A percentile compares a stretch with the other conserved stretches of the same genome.
Conservation (phyloP, 2,329 filamentous ascomycete genomes). For the Botrytis galanthina region DNA sequence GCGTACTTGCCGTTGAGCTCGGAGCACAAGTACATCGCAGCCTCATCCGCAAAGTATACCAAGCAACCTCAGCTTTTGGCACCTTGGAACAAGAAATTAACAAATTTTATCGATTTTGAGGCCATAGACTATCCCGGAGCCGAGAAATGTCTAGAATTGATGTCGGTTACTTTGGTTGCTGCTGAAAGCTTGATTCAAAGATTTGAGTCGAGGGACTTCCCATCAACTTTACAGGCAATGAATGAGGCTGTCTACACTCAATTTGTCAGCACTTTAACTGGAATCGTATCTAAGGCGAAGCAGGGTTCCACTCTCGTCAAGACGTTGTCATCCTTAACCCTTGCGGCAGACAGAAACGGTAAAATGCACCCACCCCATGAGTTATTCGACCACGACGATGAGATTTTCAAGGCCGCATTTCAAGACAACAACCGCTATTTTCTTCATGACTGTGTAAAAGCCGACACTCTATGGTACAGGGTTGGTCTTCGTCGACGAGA, state of each 20-base stretch:
- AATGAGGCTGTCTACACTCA: not conserved
- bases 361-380: slow-evolving; percentile 24
- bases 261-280: not conserved
- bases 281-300: not conserved
- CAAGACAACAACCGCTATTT: slow-evolving; percentile 27
- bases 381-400: slow-evolving; percentile 33
- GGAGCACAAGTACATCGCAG: slow-evolving; percentile 6
- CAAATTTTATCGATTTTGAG: slow-evolving; percentile 26
- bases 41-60: slow-evolving; percentile 26
- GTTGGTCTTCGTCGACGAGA: slow-evolving; percentile 27
- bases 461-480: slow-evolving; percentile 26
- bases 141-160: not conserved
- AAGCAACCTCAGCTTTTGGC: slow-evolving; percentile 26
- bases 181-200: slow-evolving; percentile 20
- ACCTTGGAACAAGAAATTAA: slow-evolving; percentile 29
- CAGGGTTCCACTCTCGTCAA: not conserved
- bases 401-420: slow-evolving; percentile 35
- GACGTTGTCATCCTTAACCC: not conserved
- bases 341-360: slow-evolving; percentile 31
- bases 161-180: not conserved
- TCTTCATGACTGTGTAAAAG: slow-evolving; percentile 27
- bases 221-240: slow-evolving; percentile 16
- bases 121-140: not conserved
- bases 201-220: slow-evolving; percentile 24
- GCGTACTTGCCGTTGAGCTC: not conserved